These are phyloP conservation scores for Kernera saxatilis DNA, from an alignment of 345 rosid species.

Conservation along the genomic window DNA sequence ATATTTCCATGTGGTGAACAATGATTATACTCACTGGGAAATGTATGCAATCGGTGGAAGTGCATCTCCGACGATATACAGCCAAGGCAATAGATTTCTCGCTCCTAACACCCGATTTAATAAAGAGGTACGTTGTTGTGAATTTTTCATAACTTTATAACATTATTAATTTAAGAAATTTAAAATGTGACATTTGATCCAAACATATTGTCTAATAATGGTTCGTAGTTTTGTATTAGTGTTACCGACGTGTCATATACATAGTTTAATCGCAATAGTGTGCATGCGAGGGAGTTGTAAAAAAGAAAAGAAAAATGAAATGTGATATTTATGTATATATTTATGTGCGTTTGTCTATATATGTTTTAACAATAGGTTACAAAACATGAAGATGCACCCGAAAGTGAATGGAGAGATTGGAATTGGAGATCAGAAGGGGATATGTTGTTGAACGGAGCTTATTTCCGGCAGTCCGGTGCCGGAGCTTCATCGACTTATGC, in stretches of 20 bases:
- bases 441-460: slow-evolving; percentile 65
- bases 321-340: not conserved
- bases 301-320: too few relatives aligned
- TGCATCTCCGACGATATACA: slow-evolving; percentile 65
- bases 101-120: slow-evolving; percentile 49
- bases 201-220: not conserved
- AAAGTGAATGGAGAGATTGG: slow-evolving; percentile 60
- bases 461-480: slow-evolving; percentile 50
- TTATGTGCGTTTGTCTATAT: not conserved
- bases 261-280: too few relatives aligned
- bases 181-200: not conserved
- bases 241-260: too few relatives aligned
- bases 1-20: slow-evolving; percentile 83
- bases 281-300: too few relatives aligned
- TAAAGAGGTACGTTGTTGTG: slow-evolving; percentile 46
- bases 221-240: not conserved
- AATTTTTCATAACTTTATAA: not conserved
- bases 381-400: slow-evolving; percentile 65
- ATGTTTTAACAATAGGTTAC: slow-evolving; percentile 43
- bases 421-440: slow-evolving; percentile 82
- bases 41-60: slow-evolving; percentile 92
- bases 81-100: slow-evolving; percentile 77
- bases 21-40: slow-evolving; percentile 81
- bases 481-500: slow-evolving; percentile 52
- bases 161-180: not conserved